Base-by-base conservation (phyloP, 768 basidiomycete species). In the Mycena olivaceomarginata region DNA sequence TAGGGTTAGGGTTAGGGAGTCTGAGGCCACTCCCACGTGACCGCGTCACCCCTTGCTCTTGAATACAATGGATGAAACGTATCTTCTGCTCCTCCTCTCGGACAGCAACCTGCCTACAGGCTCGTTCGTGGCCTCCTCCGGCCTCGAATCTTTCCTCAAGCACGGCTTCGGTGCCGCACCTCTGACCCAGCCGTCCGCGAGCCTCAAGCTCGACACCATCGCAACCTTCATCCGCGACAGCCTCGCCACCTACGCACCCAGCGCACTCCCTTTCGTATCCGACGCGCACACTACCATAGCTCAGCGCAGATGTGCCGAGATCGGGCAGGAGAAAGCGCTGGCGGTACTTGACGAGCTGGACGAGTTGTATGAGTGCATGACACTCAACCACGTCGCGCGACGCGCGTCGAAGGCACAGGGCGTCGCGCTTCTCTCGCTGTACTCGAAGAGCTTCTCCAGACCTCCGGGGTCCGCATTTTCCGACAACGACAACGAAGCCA, bases 101-200 rank as follows among this genome's bases (percentile, higher is more conserved):
- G 97, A 98, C 87, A 95, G 96, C 77, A 99, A 98, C 85, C 93
- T 99, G 4, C 98, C 98, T 2, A 99, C 98, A 0, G 98, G 98
- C 46, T 95, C 98, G 1, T 99, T 99, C 84, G 96, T 99, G 74
- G 96, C 98, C 0, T 98, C 97, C 1, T 92, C 96, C 3, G 98
- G 98, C 2, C 90, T 99, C 75, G 98, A 99, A 82, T 97, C 97
- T 6, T 97, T 93, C 83, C 86, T 92, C 53, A 94, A 95, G 39
- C 98, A 99, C 83, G 98, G 97, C 0, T 95, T 98, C 82, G 77
- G 88, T 18, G 82, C 89, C 1, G 25, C 70, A 4, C 57, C 74
- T 2, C 43, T 51, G 13, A 67, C 77, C 6, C 73, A 78, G 79
- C 64, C 82, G 67, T 78, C 85, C 80, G 74, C 82, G 69, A 67